Base-by-base conservation (phyloP, 306 rosid genomes). In the Casuarina equisetifolia region DNA sequence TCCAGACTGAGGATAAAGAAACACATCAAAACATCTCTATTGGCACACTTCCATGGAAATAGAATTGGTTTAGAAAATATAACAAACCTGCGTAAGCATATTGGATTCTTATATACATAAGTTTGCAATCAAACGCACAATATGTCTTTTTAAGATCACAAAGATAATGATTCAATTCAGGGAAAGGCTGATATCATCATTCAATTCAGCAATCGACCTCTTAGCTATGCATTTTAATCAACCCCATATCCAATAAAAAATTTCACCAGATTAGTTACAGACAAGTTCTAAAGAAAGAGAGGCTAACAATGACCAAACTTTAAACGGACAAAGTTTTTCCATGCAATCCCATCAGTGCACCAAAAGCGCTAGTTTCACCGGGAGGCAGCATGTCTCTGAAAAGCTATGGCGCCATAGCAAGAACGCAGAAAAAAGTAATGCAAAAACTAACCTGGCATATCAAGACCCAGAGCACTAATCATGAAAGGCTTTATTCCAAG, bases 381-480 rank as follows among this genome's bases (percentile, higher is more conserved):
- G 44, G 20, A 51, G 38, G 70, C 45, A 11, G 32, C 70, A 16
- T 66, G 61, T 1, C 35, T 74, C n/a, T 53, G 70, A 84, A 72
- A 75, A 49, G 43, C 57, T 44, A 4, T 9, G 62, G 43, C 50
- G 16, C 36, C 25, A 69, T 32, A n/a, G 49, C 4, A 63, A 42
- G 45, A 58, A 53, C 15, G 5, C 32, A 72, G 72, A 63, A 17
- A 44, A 40, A 48, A 69, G 81, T 50, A 63, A 58, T 53, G 61
- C 48, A 10, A 7, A 63, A 82, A 74, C 81, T 48, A 83, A 88
- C 98, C 98, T 43, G 97, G 88, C 97, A 92, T 86, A 79, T 95
- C 97, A 77, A 72, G 82, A 42, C 98, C 97, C 15, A 92, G 63
- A 45, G 91, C 96, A 83, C 97, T 95, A 75, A 95, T 92, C 89